phyloP scores from a whole-genome alignment of 768 basidiomycete genomes.

The Panellus pusillus region DNA sequence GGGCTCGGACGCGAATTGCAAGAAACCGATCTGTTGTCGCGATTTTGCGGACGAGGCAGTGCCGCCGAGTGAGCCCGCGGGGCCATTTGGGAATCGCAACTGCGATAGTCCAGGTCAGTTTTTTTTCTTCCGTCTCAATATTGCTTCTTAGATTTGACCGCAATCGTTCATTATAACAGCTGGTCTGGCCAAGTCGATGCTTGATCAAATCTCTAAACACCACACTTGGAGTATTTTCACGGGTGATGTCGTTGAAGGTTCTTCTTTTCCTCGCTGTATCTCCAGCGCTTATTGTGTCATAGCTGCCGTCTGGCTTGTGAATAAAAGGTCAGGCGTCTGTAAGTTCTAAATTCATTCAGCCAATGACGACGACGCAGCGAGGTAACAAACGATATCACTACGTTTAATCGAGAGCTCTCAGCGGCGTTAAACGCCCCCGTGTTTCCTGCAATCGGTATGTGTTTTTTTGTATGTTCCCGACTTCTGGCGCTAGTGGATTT shows the following conservation, averaged over 20 bases:
- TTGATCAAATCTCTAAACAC: slow-evolving; percentile 39
- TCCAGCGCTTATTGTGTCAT: neutral
- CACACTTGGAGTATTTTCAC: slow-evolving; percentile 59
- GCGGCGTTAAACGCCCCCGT: slow-evolving; percentile 40
- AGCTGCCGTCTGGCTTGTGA: slow-evolving; percentile 54
- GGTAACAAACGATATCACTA: slow-evolving; percentile 43
- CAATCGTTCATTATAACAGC: neutral
- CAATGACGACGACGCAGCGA: slow-evolving; percentile 30
- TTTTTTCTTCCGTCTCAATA: neutral
- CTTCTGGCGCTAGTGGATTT: neutral
- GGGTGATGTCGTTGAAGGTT: slow-evolving; percentile 64
- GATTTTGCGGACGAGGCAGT: slow-evolving; percentile 42
- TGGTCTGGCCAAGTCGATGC: slow-evolving; percentile 49
- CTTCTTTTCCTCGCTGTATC: neutral
- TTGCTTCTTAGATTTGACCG: neutral
- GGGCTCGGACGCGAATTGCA: slow-evolving; percentile 56
- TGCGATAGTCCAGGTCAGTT: slow-evolving; percentile 51
- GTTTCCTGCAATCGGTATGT: slow-evolving; percentile 50
- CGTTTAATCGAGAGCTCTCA: slow-evolving; percentile 48
- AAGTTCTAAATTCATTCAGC: neutral
- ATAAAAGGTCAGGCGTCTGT: slow-evolving; percentile 34
- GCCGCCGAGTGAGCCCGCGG: slow-evolving; percentile 44
- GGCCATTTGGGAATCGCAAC: slow-evolving; percentile 45
- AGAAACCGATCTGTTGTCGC: slow-evolving; percentile 64
- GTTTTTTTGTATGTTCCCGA: neutral